Percentiles rank a stretch among this genome's conserved stretches.
phyloP scores from a whole-genome alignment of 202 grass and related monocot species.

The Carex arenaria region DNA sequence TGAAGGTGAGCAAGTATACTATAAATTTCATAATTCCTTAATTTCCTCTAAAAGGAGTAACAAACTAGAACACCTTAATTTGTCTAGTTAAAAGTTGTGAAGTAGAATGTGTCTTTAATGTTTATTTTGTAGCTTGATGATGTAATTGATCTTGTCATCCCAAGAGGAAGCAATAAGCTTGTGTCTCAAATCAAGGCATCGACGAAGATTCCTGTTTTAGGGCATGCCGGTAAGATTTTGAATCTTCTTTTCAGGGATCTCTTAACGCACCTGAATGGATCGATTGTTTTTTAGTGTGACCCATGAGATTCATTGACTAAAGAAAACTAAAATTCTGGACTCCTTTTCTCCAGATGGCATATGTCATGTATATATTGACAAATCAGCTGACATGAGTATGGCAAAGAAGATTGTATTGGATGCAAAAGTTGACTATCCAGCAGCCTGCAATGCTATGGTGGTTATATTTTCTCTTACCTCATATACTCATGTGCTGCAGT shows the following conservation, averaged over 20 bases:
- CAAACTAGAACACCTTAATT: neutral
- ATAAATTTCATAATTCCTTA: neutral
- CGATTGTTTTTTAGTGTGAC: neutral
- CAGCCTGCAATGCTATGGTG: slow-evolving; percentile 98
- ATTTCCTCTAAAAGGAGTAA: slow-evolving; percentile 12
- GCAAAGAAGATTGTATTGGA: slow-evolving; percentile 80
- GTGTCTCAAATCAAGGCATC: slow-evolving; percentile 93
- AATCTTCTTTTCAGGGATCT: neutral
- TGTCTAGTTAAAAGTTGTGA: neutral
- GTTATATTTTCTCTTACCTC: slow-evolving; percentile 21
- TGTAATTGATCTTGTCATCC: slow-evolving; percentile 98
- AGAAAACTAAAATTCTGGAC: slow-evolving; percentile 6
- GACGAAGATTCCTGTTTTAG: slow-evolving; percentile 96
- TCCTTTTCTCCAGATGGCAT: slow-evolving; percentile 60
- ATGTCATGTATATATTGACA: slow-evolving; percentile 98
- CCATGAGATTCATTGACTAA: neutral
- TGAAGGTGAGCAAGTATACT: slow-evolving; percentile 52
- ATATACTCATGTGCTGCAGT: slow-evolving; percentile 1
- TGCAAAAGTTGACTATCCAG: slow-evolving; percentile 94
- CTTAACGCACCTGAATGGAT: neutral
- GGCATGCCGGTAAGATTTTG: slow-evolving; percentile 69
- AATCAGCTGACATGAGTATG: slow-evolving; percentile 88
- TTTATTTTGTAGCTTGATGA: slow-evolving; percentile 76
- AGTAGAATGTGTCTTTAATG: neutral
- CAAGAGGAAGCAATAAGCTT: slow-evolving; percentile 96